phyloP scores from a whole-genome alignment of 2,329 filamentous ascomycete genomes.

The Stachybotrys chartarum region DNA sequence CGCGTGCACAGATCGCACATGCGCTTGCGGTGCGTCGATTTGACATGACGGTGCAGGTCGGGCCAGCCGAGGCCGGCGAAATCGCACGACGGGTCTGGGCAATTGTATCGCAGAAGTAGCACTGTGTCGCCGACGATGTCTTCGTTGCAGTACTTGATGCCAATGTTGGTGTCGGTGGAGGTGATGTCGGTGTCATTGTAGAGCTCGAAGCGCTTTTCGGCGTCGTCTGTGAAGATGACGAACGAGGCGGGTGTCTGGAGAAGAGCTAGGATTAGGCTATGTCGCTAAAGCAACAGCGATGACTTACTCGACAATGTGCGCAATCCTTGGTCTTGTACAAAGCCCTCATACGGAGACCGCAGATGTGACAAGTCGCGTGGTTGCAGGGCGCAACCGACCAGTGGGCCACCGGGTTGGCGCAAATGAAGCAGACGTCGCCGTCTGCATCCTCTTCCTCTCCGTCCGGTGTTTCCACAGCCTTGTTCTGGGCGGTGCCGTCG shows the following conservation, averaged over 20 bases:
- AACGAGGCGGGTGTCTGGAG: conserved; percentile 61
- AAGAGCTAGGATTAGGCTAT: conserved; percentile 10
- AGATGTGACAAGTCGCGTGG: conserved; percentile 95
- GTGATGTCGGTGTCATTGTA: conserved; percentile 68
- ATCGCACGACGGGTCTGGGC: conserved; percentile 73
- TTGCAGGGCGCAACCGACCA: conserved; percentile 89
- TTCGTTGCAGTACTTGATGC: conserved; percentile 82
- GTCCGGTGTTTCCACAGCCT: conserved; percentile 15
- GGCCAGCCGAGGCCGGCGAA: conserved; percentile 66
- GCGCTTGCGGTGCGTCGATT: conserved; percentile 71
- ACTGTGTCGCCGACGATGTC: conserved; percentile 90
- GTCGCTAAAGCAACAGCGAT: too few relatives aligned
- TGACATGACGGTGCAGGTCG: conserved; percentile 67
- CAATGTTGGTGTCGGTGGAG: conserved; percentile 75
- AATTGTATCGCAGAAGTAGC: conserved; percentile 86
- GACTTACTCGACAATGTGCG: conserved; percentile 81
- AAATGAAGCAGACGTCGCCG: conserved; percentile 93
- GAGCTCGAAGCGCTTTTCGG: conserved; percentile 77
- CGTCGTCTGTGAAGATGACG: conserved; percentile 88
- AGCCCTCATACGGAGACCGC: conserved; percentile 80
- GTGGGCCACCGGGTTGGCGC: conserved; percentile 82
- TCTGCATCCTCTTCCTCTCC: conserved; percentile 46
- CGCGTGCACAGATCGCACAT: conserved; percentile 87
- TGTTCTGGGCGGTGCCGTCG: conserved; percentile 15
- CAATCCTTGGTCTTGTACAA: conserved; percentile 96